phyloP scores from a whole-genome alignment of 2,329 filamentous ascomycete genomes.

The Botrytis byssoidea region DNA sequence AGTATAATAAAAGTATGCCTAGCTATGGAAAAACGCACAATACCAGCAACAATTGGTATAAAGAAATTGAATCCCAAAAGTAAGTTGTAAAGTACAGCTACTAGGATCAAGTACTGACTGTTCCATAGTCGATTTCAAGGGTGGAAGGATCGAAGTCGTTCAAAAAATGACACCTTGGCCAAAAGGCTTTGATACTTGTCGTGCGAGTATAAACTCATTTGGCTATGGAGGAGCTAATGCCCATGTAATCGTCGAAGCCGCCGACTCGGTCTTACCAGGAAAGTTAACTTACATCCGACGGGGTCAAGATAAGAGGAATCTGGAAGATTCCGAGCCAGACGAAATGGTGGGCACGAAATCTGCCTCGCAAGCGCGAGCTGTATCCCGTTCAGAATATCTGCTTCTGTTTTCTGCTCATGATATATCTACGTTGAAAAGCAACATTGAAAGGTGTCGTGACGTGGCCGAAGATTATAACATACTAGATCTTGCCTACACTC shows the following conservation, averaged over 20 bases:
- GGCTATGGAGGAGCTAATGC: constrained; percentile 43
- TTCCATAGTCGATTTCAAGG: constrained; percentile 8
- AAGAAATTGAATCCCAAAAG: constrained; percentile 15
- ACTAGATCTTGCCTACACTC: constrained; percentile 2
- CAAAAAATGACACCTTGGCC: constrained; percentile 17
- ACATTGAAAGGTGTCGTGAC: constrained; percentile 1
- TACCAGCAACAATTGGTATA: constrained; percentile 10
- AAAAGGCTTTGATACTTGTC: neutral
- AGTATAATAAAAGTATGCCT: constrained; percentile 23
- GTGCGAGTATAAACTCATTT: constrained; percentile 14
- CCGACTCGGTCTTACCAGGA: neutral
- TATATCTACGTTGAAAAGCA: constrained; percentile 7
- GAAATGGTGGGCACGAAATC: neutral
- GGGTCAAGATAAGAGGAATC: neutral
- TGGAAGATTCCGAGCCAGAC: neutral
- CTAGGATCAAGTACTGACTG: neutral
- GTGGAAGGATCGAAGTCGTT: neutral
- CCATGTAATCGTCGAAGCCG: constrained; percentile 39
- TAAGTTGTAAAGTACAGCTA: neutral
- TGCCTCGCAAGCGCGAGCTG: neutral
- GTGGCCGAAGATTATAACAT: constrained; percentile 17
- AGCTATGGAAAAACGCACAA: constrained; percentile 2
- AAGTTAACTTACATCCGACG: neutral
- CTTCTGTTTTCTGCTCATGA: constrained; percentile 15
- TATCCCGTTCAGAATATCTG: constrained; percentile 1